Evolutionary conservation across 768 basidiomycete genomes (phyloP), one percentile per base, ranked within the genome.

Genomic region (Suillus ampliporus): DNA sequence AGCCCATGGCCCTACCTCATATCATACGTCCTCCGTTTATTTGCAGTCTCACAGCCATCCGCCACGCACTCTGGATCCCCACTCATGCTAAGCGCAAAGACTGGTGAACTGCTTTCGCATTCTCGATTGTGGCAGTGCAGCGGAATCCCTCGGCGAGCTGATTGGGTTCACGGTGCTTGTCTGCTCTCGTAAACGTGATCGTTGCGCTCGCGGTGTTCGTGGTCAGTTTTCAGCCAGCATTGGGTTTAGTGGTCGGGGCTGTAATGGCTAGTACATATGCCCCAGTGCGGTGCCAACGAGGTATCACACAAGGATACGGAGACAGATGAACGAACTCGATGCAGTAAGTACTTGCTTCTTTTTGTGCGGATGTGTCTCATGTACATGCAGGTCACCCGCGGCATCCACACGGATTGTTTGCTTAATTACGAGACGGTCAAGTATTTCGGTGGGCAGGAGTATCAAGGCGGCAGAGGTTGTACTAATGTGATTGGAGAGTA

Each of bases 341-440:
- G 74, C 89, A 19, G 88, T 89, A 65, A 48, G 87, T 77, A 3
- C 8, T 34, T n/a, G n/a, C 31, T 31, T 28, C 21, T 31, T n/a
- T 43, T 14, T 37, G 38, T 13, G 37, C 34, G 17, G 61, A 58
- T 5, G 19, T 57, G 21, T n/a, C n/a, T n/a, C n/a, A 40, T 37
- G 35, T 52, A 8, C 8, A 59, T 51, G 13, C 56, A 89, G 88
- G 75, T 89, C 28, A 93, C 89, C 28, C 86, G 94, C 43, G 91
- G 90, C 9, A 95, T 95, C 58, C 89, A 92, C 66, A 89, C 91
- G 6, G 93, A 95, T 69, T 88, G 87, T 67, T 76, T 94, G 35
- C 82, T 92, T 57, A 91, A 91, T 70, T 92, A 91, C 64, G 90
- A 91, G 74, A 94, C 92, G 5, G 89, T 94, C 68, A 95, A 93